phyloP scores from a whole-genome alignment of 2,329 filamentous ascomycete genomes.

The Fusarium hainanense region DNA sequence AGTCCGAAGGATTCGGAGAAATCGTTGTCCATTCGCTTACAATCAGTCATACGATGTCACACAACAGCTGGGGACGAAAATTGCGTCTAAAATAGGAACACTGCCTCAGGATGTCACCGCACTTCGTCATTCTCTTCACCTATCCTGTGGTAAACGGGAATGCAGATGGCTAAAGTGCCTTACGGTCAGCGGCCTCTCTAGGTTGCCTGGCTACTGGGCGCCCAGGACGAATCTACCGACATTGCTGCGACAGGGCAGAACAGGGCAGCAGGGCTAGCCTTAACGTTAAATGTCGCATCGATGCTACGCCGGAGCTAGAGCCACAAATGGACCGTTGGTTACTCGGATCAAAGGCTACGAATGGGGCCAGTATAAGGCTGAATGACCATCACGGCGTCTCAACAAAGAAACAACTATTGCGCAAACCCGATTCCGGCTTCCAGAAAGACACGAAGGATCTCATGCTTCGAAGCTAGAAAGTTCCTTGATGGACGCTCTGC shows the following conservation, averaged over 20 bases:
- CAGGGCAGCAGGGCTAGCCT: slow-evolving; percentile 1
- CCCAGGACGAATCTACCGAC: neutral
- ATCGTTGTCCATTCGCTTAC: neutral
- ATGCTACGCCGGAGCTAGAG: neutral
- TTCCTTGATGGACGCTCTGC: neutral
- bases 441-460: neutral
- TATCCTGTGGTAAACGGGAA: neutral
- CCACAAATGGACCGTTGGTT: neutral
- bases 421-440: neutral
- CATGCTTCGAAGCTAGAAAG: neutral
- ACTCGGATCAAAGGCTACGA: neutral
- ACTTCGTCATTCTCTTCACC: neutral
- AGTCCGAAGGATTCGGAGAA: neutral
- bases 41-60: neutral
- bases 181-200: neutral
- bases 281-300: neutral
- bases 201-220: neutral
- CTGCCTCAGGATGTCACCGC: neutral
- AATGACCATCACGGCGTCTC: neutral
- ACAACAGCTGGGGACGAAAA: neutral
- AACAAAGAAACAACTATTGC: no score
- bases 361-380: slow-evolving; percentile 7
- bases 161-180: neutral
- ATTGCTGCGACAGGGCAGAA: neutral
- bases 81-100: neutral